Base-by-base conservation (phyloP, 352 stramenopile species). In the Globisporangium camurandrum region DNA sequence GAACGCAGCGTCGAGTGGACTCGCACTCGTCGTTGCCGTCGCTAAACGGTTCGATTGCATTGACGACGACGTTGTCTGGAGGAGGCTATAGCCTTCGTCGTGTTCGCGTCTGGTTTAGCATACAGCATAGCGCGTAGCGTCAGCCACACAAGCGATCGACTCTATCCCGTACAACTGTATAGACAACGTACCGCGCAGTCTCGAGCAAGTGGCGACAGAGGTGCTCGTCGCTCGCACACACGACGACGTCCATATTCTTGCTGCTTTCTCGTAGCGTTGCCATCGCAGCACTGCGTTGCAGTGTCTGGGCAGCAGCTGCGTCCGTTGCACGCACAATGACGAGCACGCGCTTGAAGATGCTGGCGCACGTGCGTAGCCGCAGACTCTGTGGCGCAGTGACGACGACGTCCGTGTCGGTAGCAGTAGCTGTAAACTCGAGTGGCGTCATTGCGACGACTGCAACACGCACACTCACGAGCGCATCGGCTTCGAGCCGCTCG, bases 1-100 rank as follows among this genome's bases (percentile, higher is more conserved):
- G 59, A 91, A 91, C 24, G 77, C 42, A 2, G 36, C 38, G 38
- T 93, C 78, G 17, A 82, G 39, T n/a, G n/a, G n/a, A n/a, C n/a
- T n/a, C n/a, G n/a, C n/a, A n/a, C n/a, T n/a, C n/a, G n/a, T n/a
- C n/a, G n/a, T n/a, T n/a, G 4, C 22, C 67, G 38, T 43, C 57
- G 17, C 39, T 39, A 34, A 12, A 36, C 19, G 24, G 12, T 16
- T 43, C 34, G 34, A 14, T 17, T 27, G 20, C 22, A 41, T 14
- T 22, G 2, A 26, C 24, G 44, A 19, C 12, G 30, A 14, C 8
- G 56, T 55, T n/a, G n/a, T 17, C 3, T 28, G 22, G 22, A 49
- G 28, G 22, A 82, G 22, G 10, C 71, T 61, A 40, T 66, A 82
- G 17, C 72, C 69, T 51, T 60, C 43, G 10, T 51, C 46, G 17